Evolutionary conservation across 2,329 filamentous ascomycete genomes (phyloP), one percentile per base, ranked within the genome.

Genomic region (Ambrosiella xylebori): DNA sequence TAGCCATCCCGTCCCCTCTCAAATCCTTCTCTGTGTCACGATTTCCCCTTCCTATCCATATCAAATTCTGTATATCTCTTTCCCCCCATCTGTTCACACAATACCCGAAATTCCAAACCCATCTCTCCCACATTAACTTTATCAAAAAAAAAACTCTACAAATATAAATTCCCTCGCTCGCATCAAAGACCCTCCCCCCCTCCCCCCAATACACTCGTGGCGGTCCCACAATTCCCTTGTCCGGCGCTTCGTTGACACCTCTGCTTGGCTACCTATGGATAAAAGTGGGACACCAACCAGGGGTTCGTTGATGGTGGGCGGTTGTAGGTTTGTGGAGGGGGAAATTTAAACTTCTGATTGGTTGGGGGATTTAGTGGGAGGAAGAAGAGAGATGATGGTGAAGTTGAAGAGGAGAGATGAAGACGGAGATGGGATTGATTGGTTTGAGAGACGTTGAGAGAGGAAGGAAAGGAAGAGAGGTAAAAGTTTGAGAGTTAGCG

Each of bases 201-300:
- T 6, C 11, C n/a, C 40, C 4, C 11, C 3, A 41, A 41, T 19
- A 41, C 11, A n/a, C 11, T 11, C n/a, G 11, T 7, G 39, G 19
- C 19, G 51, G 13, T 17, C 53, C 57, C 54, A 50, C 15, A 39
- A 27, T 41, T 52, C 40, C 17, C 19, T 27, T 27, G 50, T 19
- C 58, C 59, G 61, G 62, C 62, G 62, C 62, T 63, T 63, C 49
- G 57, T 56, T 59, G 59, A 49, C 57, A 57, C 12, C 54, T 62
- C 57, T 61, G 56, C 54, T 60, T 60, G 58, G 58, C 50, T 54
- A 4, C 35, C 37, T 44, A 9, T 49, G 5, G 17, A 49, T 3
- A 59, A 59, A 38, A 58, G 57, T 56, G 57, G 57, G 19, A 17
- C 35, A 49, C 17, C 1, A 2, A n/a, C 45, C 7, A 49, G 15